phyloP scores from a whole-genome alignment of 2,329 filamentous ascomycete genomes.

The Didymella keratinophila region DNA sequence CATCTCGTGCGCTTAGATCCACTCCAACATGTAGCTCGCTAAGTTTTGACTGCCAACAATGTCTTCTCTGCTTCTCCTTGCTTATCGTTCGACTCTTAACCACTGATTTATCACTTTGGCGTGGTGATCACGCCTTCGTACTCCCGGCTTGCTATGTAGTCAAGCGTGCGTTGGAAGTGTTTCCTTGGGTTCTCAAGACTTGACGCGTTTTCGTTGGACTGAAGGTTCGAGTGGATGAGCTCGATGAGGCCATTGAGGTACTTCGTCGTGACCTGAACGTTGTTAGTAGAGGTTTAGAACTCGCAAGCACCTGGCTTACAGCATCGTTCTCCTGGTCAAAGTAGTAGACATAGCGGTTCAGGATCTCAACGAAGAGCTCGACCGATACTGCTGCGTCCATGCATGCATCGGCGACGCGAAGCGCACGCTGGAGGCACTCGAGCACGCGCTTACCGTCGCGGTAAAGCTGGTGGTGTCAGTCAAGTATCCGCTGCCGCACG shows the following conservation, averaged over 20 bases:
- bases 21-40: constrained; percentile 1
- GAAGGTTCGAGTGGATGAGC: constrained; percentile 94
- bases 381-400: constrained; percentile 99
- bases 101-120: constrained; percentile 53
- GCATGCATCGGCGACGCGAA: constrained; percentile 95
- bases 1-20: constrained; percentile 1
- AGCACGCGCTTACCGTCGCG: constrained; percentile 96
- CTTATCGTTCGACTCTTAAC: not conserved
- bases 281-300: constrained; percentile 6
- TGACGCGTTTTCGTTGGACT: constrained; percentile 81
- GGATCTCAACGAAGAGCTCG: constrained; percentile 96
- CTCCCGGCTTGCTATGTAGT: constrained; percentile 89
- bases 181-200: constrained; percentile 88
- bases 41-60: constrained; percentile 1
- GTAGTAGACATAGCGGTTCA: constrained; percentile 98
- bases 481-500: not conserved
- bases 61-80: not conserved
- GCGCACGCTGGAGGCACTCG: constrained; percentile 92
- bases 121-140: constrained; percentile 90
- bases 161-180: constrained; percentile 93
- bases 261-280: constrained; percentile 83
- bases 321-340: constrained; percentile 99
- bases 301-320: constrained; percentile 56
- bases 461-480: constrained; percentile 68
- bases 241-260: constrained; percentile 98